Conservation (phyloP, 345 rosid genomes). For the Salix viminalis region DNA sequence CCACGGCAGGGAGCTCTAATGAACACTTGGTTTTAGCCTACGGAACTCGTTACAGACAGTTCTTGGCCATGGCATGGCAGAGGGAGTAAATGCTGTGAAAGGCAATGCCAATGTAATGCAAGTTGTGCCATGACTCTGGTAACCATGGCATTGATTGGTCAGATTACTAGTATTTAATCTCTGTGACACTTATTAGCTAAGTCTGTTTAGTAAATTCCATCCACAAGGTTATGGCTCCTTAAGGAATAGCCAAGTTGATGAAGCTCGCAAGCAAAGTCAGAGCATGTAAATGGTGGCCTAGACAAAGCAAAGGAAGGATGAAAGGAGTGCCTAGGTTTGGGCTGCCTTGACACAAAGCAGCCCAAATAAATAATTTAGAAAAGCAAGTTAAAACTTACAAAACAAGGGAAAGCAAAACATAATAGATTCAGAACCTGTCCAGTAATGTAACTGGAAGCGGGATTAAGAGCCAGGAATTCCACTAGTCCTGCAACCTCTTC, state of each 20-base stretch:
- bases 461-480: constrained; percentile 87
- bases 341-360: not conserved
- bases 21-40: not conserved
- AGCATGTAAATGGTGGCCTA: not conserved
- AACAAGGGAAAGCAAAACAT: not conserved
- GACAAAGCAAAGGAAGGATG: not conserved
- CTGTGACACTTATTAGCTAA: not conserved
- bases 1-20: not conserved
- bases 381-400: not conserved
- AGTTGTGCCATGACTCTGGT: not conserved
- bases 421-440: constrained; percentile 60
- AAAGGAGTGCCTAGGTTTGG: not conserved
- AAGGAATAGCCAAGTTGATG: not conserved
- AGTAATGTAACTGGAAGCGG: constrained; percentile 86
- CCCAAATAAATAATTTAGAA: too few species aligned
- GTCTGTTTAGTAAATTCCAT: not conserved
- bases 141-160: not conserved
- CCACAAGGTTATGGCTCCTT: not conserved
- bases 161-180: not conserved
- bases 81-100: not conserved
- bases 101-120: not conserved
- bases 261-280: not conserved
- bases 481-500: constrained; percentile 99
- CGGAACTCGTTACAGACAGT: not conserved
- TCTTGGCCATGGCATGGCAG: not conserved